Base-by-base conservation (phyloP, 495 filamentous ascomycete genomes). In the Aspergillus sclerotioniger region DNA sequence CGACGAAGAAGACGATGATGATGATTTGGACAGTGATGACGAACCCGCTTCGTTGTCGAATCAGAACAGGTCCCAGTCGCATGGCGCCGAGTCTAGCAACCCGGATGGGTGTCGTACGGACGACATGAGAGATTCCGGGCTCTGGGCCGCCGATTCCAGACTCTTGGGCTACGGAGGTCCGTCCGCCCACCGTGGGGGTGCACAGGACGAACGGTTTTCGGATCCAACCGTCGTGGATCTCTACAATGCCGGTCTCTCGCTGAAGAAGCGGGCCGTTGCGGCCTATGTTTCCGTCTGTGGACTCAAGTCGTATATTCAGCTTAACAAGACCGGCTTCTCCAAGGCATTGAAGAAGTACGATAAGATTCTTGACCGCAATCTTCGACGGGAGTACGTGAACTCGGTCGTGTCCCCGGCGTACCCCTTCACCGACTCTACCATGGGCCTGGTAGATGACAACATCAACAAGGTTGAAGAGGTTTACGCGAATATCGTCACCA, bases 331-430 rank as follows among this genome's bases (percentile, higher is more conserved):
- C 0, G 94, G 94, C 3, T 99, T 99, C 73, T 82, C 85, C 43
- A 99, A 99, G 73, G 91, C 92, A 3, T 73, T 96, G 62, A 99
- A 99, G 77, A 99, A 99, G 70, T 99, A 94, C 67, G 94, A 99
- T 78, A 99, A 99, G 80, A 97, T 89, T 51, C 76, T 94, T 31
- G 87, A 97, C 67, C 87, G 86, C 37, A 85, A 82, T 52, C 76
- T 98, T 19, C 90, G 90, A 49, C 68, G 80, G 13, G 76, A 79
- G 55, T 99, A 96, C 67, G 82, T 97, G 59, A 79, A 83, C 56
- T 70, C 82, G n/a, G 77, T 76, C 52, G 90, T 98, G 47, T 78
- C 87, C 44, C 72, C 82, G 3, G 85, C 90, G 0, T 86, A 90
- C 63, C 87, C 90, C 17, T 99, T 99, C 72, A 76, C 78, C 12